phyloP scores from a whole-genome alignment of 225 moss, liverwort and hornwort species.

The Marchantia polymorpha region DNA sequence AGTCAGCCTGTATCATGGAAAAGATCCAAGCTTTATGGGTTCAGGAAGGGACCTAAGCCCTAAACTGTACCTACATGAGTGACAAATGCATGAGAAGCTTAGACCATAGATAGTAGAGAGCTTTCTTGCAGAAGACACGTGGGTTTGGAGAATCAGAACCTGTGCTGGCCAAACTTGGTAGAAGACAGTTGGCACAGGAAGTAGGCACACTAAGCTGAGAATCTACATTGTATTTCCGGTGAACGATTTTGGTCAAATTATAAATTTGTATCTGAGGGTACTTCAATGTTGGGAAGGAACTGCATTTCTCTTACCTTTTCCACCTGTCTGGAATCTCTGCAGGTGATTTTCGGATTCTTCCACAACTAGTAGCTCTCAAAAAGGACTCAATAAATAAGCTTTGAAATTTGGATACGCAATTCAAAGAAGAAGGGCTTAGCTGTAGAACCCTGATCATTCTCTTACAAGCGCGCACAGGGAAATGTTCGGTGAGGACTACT shows the following conservation, averaged over 20 bases:
- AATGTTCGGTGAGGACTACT: too few relatives aligned
- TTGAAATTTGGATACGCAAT: too few relatives aligned
- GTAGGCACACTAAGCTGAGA: neutral
- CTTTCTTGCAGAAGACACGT: neutral
- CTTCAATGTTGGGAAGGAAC: too few relatives aligned
- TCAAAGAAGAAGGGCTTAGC: too few relatives aligned
- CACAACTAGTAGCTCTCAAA: too few relatives aligned
- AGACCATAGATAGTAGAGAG: neutral
- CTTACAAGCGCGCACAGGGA: too few relatives aligned
- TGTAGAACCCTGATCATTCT: too few relatives aligned
- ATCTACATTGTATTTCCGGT: neutral
- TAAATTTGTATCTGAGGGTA: too few relatives aligned
- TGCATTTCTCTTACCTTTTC: too few relatives aligned
- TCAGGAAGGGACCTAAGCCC: neutral
- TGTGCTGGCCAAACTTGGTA: neutral
- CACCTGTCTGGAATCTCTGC: too few relatives aligned
- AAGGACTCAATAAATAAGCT: too few relatives aligned
- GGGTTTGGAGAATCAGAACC: neutral
- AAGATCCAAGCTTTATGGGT: neutral
- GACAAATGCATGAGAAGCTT: neutral
- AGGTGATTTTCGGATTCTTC: too few relatives aligned
- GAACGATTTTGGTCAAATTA: neutral
- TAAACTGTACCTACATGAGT: neutral
- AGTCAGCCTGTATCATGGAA: neutral
- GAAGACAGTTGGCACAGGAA: neutral